phyloP scores from a whole-genome alignment of 176 grass and related monocot genomes.

The Lolium perenne region DNA sequence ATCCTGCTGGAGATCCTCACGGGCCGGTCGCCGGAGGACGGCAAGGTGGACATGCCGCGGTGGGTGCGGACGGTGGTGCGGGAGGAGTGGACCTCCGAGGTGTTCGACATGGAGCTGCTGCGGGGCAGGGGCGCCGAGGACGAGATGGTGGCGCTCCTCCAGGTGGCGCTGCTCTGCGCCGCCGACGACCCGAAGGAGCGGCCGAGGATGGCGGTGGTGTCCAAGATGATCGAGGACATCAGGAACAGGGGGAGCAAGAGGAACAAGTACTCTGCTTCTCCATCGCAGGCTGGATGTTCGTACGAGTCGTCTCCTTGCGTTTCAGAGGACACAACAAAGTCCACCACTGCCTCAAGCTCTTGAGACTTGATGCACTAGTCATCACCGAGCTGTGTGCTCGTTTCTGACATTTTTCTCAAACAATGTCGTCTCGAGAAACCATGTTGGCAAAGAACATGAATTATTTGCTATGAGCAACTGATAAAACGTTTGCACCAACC shows the following conservation, averaged over 20 bases:
- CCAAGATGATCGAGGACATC: slow-evolving; percentile 95
- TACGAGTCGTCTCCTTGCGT: slow-evolving; percentile 65
- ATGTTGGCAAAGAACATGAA: no score
- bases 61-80: slow-evolving; percentile 67
- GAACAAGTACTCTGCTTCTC: slow-evolving; percentile 63
- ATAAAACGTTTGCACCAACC: no score
- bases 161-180: slow-evolving; percentile 88
- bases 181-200: slow-evolving; percentile 53
- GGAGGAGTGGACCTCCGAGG: slow-evolving; percentile 76
- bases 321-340: slow-evolving; percentile 64
- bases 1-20: slow-evolving; percentile 83
- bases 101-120: slow-evolving; percentile 86
- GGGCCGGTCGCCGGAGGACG: slow-evolving; percentile 52
- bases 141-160: slow-evolving; percentile 88
- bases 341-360: slow-evolving; percentile 60
- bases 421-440: no score
- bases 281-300: slow-evolving; percentile 51
- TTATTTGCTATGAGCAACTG: no score
- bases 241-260: slow-evolving; percentile 81
- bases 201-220: slow-evolving; percentile 80
- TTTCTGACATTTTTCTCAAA: no score
- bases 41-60: slow-evolving; percentile 50
- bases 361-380: not conserved
- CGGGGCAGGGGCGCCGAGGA: slow-evolving; percentile 65
- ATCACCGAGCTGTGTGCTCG: no score